Base-by-base conservation (phyloP, 2,329 filamentous ascomycete species). In the Setomelanomma holmii region DNA sequence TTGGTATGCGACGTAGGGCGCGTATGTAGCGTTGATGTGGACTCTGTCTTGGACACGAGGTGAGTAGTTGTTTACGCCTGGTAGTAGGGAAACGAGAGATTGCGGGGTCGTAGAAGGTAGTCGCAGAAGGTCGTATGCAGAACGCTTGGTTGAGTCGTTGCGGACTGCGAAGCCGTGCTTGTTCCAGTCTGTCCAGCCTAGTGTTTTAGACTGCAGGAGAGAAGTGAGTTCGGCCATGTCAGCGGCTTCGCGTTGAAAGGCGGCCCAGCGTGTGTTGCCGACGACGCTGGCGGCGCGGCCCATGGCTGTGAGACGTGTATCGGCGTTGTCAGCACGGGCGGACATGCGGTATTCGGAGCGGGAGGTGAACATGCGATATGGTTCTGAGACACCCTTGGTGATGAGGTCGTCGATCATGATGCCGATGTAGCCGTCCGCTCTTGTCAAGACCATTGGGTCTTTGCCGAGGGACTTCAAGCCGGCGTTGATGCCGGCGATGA, bases 321-420 rank as follows among this genome's bases (percentile, higher is more conserved):
- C 95, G 30, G 95, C 95, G 70, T 99, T 99, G 78, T 99, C 95
- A 40, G 95, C 89, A 56, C 95, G 89, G 2, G 91, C 86, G 38
- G 89, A 91, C 84, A 99, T 93, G 56, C 95, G 90, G 76, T 96
- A 99, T 78, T 99, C 95, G 77, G 90, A 96, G 58, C 95, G 87
- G 5, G 90, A 90, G 2, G 95, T 99, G 79, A 99, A 99, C 93
- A 99, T 98, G 61, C 95, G 87, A 76, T 99, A 99, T 1, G 95
- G 95, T 71, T 99, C 95, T 2, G 90, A 93, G 23, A 99, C 95
- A 41, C 95, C 95, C 76, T 97, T 98, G 19, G 93, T 98, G 69
- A 96, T 88, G 33, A 99, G 85, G 72, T 99, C 95, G 75, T 99
- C 95, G 66, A 99, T 93, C 92, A 99, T 96, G 77, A 99, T 89